These are phyloP conservation scores for Smallanthus sonchifolius DNA, from an alignment of 129 eudicot genomes.

Conservation along the genomic window DNA sequence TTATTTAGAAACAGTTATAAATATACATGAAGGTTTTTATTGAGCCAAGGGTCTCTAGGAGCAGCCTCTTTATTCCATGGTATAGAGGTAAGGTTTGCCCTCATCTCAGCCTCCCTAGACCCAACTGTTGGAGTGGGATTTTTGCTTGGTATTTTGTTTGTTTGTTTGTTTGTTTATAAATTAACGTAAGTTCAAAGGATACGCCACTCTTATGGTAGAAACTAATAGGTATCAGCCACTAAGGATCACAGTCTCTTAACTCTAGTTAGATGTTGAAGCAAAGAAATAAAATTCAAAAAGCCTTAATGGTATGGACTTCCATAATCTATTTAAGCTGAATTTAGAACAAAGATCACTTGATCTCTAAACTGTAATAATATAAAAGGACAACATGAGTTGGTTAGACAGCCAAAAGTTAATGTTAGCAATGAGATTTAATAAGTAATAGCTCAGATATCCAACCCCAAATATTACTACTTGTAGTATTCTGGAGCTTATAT, in stretches of 20 bases:
- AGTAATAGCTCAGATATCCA: neutral
- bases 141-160: too few species aligned
- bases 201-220: neutral
- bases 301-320: neutral
- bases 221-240: neutral
- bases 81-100: too few species aligned
- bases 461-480: neutral
- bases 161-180: too few species aligned
- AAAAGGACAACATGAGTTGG: neutral
- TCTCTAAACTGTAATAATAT: neutral
- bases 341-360: neutral
- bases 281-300: neutral
- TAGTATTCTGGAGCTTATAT: neutral
- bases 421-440: neutral
- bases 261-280: neutral
- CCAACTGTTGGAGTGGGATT: too few species aligned
- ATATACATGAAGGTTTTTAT: too few species aligned
- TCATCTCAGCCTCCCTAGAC: too few species aligned
- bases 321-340: neutral
- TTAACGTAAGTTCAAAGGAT: neutral
- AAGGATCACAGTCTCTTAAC: neutral
- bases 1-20: neutral
- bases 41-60: too few species aligned
- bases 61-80: too few species aligned
- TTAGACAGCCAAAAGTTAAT: conserved; percentile 5